phyloP scores from a whole-genome alignment of 139 green algal genomes.

The Zygnema cylindricum region DNA sequence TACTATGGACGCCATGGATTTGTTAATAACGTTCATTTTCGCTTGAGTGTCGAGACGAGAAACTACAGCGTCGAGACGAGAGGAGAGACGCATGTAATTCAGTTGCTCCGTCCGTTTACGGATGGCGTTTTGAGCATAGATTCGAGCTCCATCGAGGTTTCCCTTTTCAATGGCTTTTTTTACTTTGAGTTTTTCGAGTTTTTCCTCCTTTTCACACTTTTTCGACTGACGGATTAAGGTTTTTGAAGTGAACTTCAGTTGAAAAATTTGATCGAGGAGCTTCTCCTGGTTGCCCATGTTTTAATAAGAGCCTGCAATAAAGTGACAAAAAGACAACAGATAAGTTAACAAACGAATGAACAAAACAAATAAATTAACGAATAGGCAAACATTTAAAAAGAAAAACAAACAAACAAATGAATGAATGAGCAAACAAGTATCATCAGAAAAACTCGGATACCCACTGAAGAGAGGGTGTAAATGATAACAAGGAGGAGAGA shows the following conservation, averaged over 20 bases:
- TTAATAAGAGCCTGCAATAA: no score
- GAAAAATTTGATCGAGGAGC: slow-evolving; percentile 86
- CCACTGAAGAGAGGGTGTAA: no score
- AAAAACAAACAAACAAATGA: no score
- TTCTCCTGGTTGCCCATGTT: slow-evolving; percentile 63
- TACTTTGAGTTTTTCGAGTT: slow-evolving; percentile 87
- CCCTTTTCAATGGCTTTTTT: slow-evolving; percentile 99
- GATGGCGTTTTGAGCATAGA: slow-evolving; percentile 92
- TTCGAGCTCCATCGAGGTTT: slow-evolving; percentile 88
- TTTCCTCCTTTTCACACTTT: slow-evolving; percentile 96
- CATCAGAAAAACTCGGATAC: no score
- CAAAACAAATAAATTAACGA: no score
- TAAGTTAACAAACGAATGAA: no score
- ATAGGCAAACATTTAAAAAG: no score
- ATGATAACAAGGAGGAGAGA: no score
- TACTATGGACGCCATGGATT: slow-evolving; percentile 92
- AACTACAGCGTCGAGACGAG: slow-evolving; percentile 90
- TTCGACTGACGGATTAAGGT: slow-evolving; percentile 80
- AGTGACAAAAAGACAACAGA: no score
- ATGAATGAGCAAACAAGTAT: no score
- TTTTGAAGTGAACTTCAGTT: slow-evolving; percentile 94
- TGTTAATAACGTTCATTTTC: slow-evolving; percentile 84
- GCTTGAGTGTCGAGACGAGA: slow-evolving; percentile 87
- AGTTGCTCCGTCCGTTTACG: slow-evolving; percentile 89
- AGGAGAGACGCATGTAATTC: slow-evolving; percentile 93